These are phyloP conservation scores for Fraxinus ornus DNA, from an alignment of 305 asterid species.

Conservation along the genomic window DNA sequence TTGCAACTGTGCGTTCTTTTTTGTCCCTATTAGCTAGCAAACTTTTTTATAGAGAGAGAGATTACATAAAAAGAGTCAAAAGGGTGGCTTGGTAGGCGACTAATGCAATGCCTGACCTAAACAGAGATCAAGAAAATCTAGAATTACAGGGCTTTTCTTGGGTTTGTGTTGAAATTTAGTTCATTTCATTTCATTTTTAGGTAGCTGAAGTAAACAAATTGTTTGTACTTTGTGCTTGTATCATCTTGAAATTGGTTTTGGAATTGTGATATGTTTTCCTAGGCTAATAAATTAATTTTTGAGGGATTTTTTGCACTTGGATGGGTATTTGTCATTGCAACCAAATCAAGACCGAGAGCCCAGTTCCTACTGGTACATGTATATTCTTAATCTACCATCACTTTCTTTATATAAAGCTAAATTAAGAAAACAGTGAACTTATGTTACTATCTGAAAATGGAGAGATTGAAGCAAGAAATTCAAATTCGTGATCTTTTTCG, in stretches of 20 bases:
- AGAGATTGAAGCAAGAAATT: neutral
- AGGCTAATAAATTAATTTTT: neutral
- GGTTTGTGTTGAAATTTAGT: constrained; percentile 11
- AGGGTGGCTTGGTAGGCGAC: too few relatives aligned
- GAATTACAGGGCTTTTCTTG: neutral
- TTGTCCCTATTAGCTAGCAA: neutral
- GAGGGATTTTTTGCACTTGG: neutral
- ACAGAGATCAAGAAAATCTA: constrained; percentile 10
- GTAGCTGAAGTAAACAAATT: neutral
- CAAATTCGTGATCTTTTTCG: neutral
- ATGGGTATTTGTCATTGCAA: constrained; percentile 40
- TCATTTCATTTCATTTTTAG: neutral
- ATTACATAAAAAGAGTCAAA: too few relatives aligned
- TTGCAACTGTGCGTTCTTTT: neutral
- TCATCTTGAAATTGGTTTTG: neutral
- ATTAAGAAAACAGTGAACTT: neutral
- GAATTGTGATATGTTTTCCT: neutral
- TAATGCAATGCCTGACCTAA: neutral
- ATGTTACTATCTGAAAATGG: neutral
- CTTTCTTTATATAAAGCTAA: neutral
- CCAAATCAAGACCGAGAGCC: constrained; percentile 31
- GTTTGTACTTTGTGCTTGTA: neutral
- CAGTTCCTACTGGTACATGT: neutral
- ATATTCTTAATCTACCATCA: neutral
- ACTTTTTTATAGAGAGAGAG: neutral